Percentiles rank a stretch among this genome's conserved stretches.
Evolutionary conservation across 2,329 filamentous ascomycete species (phyloP).

Genomic region (Alternaria arborescens): DNA sequence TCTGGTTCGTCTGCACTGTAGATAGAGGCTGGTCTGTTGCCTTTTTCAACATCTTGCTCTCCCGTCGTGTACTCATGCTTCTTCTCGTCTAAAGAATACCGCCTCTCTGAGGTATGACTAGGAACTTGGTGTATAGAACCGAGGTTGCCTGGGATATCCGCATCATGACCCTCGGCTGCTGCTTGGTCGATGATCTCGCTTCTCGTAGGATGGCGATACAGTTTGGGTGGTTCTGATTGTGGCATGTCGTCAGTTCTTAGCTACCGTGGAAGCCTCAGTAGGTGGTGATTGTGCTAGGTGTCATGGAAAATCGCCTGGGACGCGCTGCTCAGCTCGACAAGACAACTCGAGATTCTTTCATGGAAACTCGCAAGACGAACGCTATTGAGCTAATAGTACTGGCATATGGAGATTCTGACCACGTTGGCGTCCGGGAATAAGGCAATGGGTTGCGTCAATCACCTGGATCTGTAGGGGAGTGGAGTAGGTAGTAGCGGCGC

Average conservation of each 20-base stretch:
- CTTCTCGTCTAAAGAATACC: slow-evolving; percentile 21
- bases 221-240: slow-evolving; percentile 6
- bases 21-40: slow-evolving; percentile 29
- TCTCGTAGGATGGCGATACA: slow-evolving; percentile 36
- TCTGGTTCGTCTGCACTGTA: slow-evolving; percentile 26
- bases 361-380: neutral
- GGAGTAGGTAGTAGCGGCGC: neutral
- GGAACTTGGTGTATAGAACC: slow-evolving; percentile 37
- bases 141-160: slow-evolving; percentile 49
- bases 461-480: neutral
- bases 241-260: slow-evolving; percentile 19
- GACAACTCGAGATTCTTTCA: neutral
- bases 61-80: slow-evolving; percentile 4
- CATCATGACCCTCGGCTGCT: slow-evolving; percentile 50
- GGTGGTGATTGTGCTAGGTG: neutral
- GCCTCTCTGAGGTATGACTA: slow-evolving; percentile 18
- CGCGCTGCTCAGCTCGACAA: neutral
- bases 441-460: neutral
- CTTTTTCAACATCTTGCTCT: slow-evolving; percentile 45
- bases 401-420: neutral
- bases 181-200: slow-evolving; percentile 49
- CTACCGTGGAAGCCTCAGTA: neutral
- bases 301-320: neutral
- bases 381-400: neutral
- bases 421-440: neutral